Base-by-base conservation (phyloP, 1,139 yeast species). In the Saccharomycopsis hybrid region DNA sequence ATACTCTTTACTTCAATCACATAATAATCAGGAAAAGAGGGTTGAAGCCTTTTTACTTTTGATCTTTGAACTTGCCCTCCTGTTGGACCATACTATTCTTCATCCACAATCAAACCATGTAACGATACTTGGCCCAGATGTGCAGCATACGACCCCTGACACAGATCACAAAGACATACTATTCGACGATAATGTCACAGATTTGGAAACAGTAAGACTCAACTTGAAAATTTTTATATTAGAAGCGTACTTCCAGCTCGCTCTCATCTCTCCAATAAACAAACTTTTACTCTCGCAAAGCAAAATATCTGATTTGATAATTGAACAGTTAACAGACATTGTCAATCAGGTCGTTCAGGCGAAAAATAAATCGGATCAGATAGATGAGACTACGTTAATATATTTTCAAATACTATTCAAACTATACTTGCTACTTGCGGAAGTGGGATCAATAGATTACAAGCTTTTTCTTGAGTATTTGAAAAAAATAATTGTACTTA, bases 361-460 rank as follows among this genome's bases (percentile, higher is more conserved):
- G 37, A 13, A 24, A 32, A 37, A 30, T 11, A 25, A 25, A 11
- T 28, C 11, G n/a, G 18, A 13, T 5, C 18, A 29, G 4, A 30
- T 28, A 31, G 18, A 24, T 30, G n/a, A n/a, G n/a, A n/a, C n/a
- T n/a, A 37, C 27, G 3, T 13, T 41, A 24, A 29, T 50, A 31
- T 47, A 29, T 27, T 45, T 47, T 37, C 46, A 50, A 18, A 27
- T 13, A 5, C 32, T 53, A 11, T 38, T 46, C 39, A 50, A 43
- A 30, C 35, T 50, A 9, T 53, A 44, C 25, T 42, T 50, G 4
- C 13, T 29, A n/a, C 9, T 48, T 3, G 49, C 54, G 5, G 49
- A 50, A 29, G 36, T 37, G 25, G 55, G 55, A 7, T 28, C 44
- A 8, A 44, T 51, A 11, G 43, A 51, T 36, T 53, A 36, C 36